phyloP scores from a whole-genome alignment of 2,329 filamentous ascomycete genomes.

The Paracamarosporium sp. region DNA sequence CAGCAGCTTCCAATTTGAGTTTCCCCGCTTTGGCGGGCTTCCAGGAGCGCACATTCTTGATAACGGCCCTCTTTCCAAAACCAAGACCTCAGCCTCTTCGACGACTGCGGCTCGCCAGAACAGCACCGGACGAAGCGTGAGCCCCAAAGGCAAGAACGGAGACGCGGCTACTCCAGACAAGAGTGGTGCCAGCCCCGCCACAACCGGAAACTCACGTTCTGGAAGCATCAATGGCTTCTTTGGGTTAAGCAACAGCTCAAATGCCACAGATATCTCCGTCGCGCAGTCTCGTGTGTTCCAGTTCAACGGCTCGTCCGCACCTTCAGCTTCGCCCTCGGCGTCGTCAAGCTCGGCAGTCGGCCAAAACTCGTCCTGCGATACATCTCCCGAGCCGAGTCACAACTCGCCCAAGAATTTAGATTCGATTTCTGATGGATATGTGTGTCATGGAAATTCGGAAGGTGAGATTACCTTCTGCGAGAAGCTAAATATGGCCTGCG shows the following conservation, averaged over 20 bases:
- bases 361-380: constrained; percentile 69
- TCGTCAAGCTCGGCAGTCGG: constrained; percentile 60
- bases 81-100: constrained; percentile 34
- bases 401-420: constrained; percentile 78
- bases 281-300: constrained; percentile 56
- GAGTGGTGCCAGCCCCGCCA: constrained; percentile 40
- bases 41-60: constrained; percentile 62
- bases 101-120: constrained; percentile 36
- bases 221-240: constrained; percentile 36
- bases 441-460: constrained; percentile 57
- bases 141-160: constrained; percentile 41
- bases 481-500: constrained; percentile 63
- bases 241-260: constrained; percentile 27
- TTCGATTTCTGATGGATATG: constrained; percentile 46
- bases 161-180: constrained; percentile 33
- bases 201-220: constrained; percentile 47
- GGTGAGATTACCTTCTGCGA: constrained; percentile 63
- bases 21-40: constrained; percentile 88
- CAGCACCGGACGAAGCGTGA: constrained; percentile 43
- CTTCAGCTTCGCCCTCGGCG: constrained; percentile 59
- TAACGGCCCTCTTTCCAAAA: constrained; percentile 49
- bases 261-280: constrained; percentile 51
- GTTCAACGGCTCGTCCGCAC: constrained; percentile 56
- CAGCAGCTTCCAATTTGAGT: constrained; percentile 93
- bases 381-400: constrained; percentile 77